Conservation (phyloP, 257 asterid genomes). For the Nicotiana knightiana region DNA sequence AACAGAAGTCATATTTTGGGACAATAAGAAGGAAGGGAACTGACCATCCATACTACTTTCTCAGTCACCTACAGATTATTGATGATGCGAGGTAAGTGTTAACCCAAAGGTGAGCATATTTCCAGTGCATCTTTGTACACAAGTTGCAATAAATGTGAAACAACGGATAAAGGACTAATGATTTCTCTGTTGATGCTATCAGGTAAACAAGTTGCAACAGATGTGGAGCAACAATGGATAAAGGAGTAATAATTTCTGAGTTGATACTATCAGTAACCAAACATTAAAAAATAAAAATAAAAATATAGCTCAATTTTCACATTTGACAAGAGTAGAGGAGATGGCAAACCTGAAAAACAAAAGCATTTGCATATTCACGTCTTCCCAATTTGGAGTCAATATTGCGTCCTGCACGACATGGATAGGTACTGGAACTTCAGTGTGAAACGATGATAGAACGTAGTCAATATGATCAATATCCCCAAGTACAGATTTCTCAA, state of each 20-base stretch:
- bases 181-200: background rate
- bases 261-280: background rate
- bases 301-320: background rate
- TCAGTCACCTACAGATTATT: background rate
- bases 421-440: slow-evolving; percentile 7
- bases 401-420: slow-evolving; percentile 38
- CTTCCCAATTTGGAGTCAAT: slow-evolving; percentile 23
- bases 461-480: background rate
- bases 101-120: background rate
- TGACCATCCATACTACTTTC: background rate
- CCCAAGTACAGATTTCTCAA: slow-evolving; percentile 9
- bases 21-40: background rate
- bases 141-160: background rate
- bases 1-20: background rate
- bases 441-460: background rate
- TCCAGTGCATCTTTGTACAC: background rate
- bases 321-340: slow-evolving; percentile 11
- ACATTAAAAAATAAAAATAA: too few species aligned
- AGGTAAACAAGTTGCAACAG: slow-evolving; percentile 1
- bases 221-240: background rate
- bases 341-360: slow-evolving; percentile 50
- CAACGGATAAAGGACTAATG: background rate
- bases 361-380: slow-evolving; percentile 36
- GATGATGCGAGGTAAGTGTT: background rate
- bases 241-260: background rate